Conservation (phyloP, 2,329 filamentous ascomycete species). For the Saccharata proteae region DNA sequence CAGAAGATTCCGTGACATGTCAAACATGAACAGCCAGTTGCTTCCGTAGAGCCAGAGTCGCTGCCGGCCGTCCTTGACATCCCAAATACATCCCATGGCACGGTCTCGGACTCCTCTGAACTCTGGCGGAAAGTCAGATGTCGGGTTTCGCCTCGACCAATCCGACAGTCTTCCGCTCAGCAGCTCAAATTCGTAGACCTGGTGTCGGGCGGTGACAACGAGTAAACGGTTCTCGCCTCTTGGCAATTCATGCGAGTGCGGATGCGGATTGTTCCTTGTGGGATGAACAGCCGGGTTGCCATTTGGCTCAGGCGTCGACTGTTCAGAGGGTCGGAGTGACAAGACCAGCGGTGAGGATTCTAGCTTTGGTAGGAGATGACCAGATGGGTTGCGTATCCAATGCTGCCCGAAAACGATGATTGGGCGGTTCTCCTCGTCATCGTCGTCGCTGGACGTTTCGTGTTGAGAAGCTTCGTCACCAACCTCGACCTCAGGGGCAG, state of each 20-base stretch:
- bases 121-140: slow-evolving; percentile 58
- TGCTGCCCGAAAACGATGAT: slow-evolving; percentile 46
- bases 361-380: slow-evolving; percentile 35
- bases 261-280: slow-evolving; percentile 38
- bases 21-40: slow-evolving; percentile 85
- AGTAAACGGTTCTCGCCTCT: slow-evolving; percentile 43
- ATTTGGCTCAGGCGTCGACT: slow-evolving; percentile 19
- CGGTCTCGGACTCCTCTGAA: slow-evolving; percentile 67
- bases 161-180: slow-evolving; percentile 63
- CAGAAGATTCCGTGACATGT: slow-evolving; percentile 59
- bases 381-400: slow-evolving; percentile 66
- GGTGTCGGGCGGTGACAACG: slow-evolving; percentile 50
- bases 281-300: slow-evolving; percentile 38
- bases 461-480: slow-evolving; percentile 9
- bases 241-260: slow-evolving; percentile 45
- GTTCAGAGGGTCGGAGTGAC: slow-evolving; percentile 30
- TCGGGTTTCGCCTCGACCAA: slow-evolving; percentile 77
- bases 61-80: slow-evolving; percentile 40
- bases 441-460: slow-evolving; percentile 30
- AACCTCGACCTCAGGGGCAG: slow-evolving; percentile 28
- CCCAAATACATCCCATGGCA: slow-evolving; percentile 78
- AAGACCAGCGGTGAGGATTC: slow-evolving; percentile 33
- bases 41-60: slow-evolving; percentile 81
- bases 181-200: slow-evolving; percentile 70
- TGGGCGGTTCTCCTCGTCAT: slow-evolving; percentile 37